Evolutionary conservation across 306 rosid species (phyloP), one percentile per base, ranked within the genome.

Genomic region (Delonix regia): DNA sequence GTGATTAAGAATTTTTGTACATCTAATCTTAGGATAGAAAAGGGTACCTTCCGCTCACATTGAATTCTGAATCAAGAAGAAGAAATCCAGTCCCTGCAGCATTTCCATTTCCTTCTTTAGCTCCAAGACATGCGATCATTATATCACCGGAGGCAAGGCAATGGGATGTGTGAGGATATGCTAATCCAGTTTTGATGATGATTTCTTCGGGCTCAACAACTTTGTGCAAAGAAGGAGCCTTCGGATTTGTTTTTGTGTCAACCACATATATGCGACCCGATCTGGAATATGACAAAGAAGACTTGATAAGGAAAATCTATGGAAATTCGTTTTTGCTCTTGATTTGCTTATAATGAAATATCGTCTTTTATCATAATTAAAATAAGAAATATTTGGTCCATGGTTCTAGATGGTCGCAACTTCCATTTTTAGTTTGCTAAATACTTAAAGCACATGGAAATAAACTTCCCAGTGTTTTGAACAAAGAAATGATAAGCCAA

Each of bases 131-230:
- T n/a, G 95, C 88, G 51, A 92, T 47, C 93, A 92, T 68, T 52
- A 88, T 22, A 33, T 92, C 97, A 38, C 97, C 94, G n/a, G 94
- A 87, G 77, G 94, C 97, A 67, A 92, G 89, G 80, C 93, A 92
- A 75, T 92, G 97, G 15, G 97, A 84, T 49, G 97, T 91, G 81
- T 91, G 94, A 33, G 84, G 89, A 75, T 85, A 91, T 49, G 94
- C 92, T 70, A 91, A 86, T 38, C 97, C 97, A 47, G 97, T 87
- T 83, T 87, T 89, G 66, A 69, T 56, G 16, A 80, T 16, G 21
- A 87, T 87, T 22, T 85, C 97, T 59, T 82, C 88, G 42, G 91
- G 78, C n/a, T 89, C 76, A 82, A 91, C 88, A 64, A 91, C 90
- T 70, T 91, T 91, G 81, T 91, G 92, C 88, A 89, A 60, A 77